Evolutionary conservation across 176 grass and related monocot species (phyloP).

Genomic region (Coix lacrymajobi): DNA sequence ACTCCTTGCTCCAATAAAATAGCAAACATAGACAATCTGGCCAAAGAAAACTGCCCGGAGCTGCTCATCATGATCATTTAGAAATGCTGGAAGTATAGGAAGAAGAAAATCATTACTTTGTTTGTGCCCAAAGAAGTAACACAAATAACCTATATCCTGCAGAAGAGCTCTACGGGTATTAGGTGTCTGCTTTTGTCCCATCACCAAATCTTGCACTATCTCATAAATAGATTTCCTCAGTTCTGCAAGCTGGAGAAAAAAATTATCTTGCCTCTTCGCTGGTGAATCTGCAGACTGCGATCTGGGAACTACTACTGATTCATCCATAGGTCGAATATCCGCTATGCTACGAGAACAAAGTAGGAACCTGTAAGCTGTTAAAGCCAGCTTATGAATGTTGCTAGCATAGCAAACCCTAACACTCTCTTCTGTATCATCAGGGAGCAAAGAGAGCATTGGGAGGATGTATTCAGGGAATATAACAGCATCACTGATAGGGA

Average conservation of each 20-base stretch:
- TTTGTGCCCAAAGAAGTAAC: slow-evolving; percentile 91
- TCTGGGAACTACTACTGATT: slow-evolving; percentile 28
- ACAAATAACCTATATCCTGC: slow-evolving; percentile 80
- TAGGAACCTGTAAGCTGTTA: slow-evolving; percentile 91
- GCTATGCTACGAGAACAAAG: slow-evolving; percentile 48
- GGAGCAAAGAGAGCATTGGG: slow-evolving; percentile 93
- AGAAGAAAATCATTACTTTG: slow-evolving; percentile 97
- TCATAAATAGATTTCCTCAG: slow-evolving; percentile 82
- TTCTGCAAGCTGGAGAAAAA: slow-evolving; percentile 45
- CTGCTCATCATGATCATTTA: slow-evolving; percentile 91
- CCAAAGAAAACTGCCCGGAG: slow-evolving; percentile 83
- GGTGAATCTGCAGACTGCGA: slow-evolving; percentile 37
- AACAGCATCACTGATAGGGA: slow-evolving; percentile 92
- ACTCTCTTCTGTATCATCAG: slow-evolving; percentile 97
- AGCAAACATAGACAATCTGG: slow-evolving; percentile 87
- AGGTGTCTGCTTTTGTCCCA: slow-evolving; percentile 83
- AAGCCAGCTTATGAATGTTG: slow-evolving; percentile 90
- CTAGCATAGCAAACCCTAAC: slow-evolving; percentile 96
- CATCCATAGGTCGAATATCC: slow-evolving; percentile 46
- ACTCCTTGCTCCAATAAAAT: slow-evolving; percentile 93
- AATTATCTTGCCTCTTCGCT: slow-evolving; percentile 42
- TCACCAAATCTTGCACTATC: slow-evolving; percentile 95
- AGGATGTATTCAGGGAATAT: slow-evolving; percentile 99
- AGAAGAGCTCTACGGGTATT: slow-evolving; percentile 89
- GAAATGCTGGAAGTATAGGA: slow-evolving; percentile 91